Evolutionary conservation across 1,284 basidiomycete species (phyloP).

Genomic region (Pyrrhoderma noxium): DNA sequence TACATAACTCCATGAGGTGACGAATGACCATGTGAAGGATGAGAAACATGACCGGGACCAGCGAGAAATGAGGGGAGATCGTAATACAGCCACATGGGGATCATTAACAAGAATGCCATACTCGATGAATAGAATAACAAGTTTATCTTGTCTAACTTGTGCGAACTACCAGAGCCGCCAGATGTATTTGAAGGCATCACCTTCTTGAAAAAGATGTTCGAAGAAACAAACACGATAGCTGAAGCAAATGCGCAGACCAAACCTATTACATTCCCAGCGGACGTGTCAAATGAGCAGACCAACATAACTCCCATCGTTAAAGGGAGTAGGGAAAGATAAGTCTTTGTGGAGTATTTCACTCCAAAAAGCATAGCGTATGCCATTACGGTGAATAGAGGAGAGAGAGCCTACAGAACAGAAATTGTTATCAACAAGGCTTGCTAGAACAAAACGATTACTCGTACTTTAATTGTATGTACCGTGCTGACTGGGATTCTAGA

Average conservation of each 20-base stretch:
- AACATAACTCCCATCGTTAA: constrained; percentile 96
- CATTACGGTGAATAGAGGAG: constrained; percentile 93
- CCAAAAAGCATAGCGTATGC: constrained; percentile 90
- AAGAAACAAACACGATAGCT: constrained; percentile 92
- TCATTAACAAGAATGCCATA: constrained; percentile 91
- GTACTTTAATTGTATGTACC: constrained; percentile 97
- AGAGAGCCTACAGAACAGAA: constrained; percentile 64
- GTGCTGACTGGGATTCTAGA: constrained; percentile 95
- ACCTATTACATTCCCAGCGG: constrained; percentile 76
- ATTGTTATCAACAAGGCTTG: constrained; percentile 2
- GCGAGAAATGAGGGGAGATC: constrained; percentile 68
- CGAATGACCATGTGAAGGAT: constrained; percentile 42
- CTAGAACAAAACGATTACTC: constrained; percentile 21
- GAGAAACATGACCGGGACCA: constrained; percentile 34
- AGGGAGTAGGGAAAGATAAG: constrained; percentile 92
- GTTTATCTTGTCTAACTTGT: constrained; percentile 96
- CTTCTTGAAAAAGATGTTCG: constrained; percentile 99
- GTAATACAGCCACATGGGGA: constrained; percentile 87
- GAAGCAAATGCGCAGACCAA: constrained; percentile 90
- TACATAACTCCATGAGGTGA: constrained; percentile 54
- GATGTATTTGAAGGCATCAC: constrained; percentile 72
- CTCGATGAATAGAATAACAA: constrained; percentile 92
- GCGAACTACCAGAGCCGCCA: constrained; percentile 39
- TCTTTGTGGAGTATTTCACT: constrained; percentile 86
- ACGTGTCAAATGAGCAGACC: constrained; percentile 89